Evolutionary conservation across 176 grass and related monocot species (phyloP).

Genomic region (Lolium multiflorum): DNA sequence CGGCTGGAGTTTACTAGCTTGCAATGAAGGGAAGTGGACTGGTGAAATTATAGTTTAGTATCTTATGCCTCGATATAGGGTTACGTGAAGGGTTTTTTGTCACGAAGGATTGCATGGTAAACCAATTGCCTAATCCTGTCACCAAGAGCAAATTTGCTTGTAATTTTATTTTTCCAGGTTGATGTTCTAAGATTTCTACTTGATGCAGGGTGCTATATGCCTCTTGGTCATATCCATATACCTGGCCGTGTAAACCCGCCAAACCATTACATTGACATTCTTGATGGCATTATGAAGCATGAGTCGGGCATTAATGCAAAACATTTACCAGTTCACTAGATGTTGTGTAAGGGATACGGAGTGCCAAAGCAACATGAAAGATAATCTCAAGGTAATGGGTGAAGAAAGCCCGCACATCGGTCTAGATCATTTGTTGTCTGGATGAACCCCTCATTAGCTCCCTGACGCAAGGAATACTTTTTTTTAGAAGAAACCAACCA

Average conservation of each 20-base stretch:
- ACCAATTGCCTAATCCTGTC: no score
- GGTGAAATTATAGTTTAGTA: no score
- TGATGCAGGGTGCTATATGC: no score
- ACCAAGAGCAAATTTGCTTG: no score
- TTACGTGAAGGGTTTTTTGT: no score
- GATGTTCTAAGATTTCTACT: no score
- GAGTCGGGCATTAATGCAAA: slow-evolving; percentile 55
- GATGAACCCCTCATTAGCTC: slow-evolving; percentile 51
- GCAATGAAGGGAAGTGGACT: no score
- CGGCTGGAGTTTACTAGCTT: no score
- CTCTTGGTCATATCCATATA: slow-evolving; percentile 59
- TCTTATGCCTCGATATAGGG: no score
- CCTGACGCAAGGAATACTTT: slow-evolving; percentile 27
- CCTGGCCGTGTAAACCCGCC: slow-evolving; percentile 79
- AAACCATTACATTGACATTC: slow-evolving; percentile 81
- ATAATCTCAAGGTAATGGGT: slow-evolving; percentile 61
- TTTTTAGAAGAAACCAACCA: slow-evolving; percentile 54
- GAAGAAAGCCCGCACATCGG: slow-evolving; percentile 23
- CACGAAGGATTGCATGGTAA: no score
- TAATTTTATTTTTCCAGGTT: no score
- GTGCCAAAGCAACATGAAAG: slow-evolving; percentile 71
- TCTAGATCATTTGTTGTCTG: slow-evolving; percentile 23
- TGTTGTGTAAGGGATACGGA: slow-evolving; percentile 66
- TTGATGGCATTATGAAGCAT: slow-evolving; percentile 71
- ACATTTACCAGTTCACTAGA: slow-evolving; percentile 67